Evolutionary conservation across 305 asterid genomes (phyloP).

Genomic region (Fraxinus xanthoxyloides): DNA sequence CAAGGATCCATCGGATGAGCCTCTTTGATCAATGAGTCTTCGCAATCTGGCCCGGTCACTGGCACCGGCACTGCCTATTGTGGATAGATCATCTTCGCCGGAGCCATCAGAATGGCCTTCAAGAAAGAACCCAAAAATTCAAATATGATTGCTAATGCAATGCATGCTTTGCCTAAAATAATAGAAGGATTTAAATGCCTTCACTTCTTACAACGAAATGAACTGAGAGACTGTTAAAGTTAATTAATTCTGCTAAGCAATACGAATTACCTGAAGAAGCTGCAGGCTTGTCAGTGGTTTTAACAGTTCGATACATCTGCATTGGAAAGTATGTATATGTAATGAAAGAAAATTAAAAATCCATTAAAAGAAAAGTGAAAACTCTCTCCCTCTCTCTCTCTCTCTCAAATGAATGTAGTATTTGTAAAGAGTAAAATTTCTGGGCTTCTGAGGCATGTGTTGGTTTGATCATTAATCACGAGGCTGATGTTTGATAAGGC

Average conservation of each 20-base stretch:
- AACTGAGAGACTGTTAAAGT: background rate
- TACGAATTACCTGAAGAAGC: slow-evolving; percentile 74
- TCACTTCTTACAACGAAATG: background rate
- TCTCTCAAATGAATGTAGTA: background rate
- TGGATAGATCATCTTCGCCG: slow-evolving; percentile 74
- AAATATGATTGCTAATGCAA: background rate
- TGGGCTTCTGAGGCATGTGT: slow-evolving; percentile 33
- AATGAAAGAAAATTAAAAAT: background rate
- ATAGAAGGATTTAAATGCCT: background rate
- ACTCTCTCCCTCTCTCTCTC: background rate
- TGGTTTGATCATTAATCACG: slow-evolving; percentile 63
- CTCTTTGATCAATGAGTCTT: slow-evolving; percentile 48
- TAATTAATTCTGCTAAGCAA: slow-evolving; percentile 19
- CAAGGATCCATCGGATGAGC: slow-evolving; percentile 42
- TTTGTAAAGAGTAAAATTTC: slow-evolving; percentile 2
- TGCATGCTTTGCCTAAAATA: slow-evolving; percentile 11
- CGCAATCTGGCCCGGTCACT: slow-evolving; percentile 35
- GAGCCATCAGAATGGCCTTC: slow-evolving; percentile 79
- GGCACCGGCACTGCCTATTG: slow-evolving; percentile 39
- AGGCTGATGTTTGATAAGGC: slow-evolving; percentile 65
- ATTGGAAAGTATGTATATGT: slow-evolving; percentile 24
- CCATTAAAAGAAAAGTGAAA: background rate
- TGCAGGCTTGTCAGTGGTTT: slow-evolving; percentile 87
- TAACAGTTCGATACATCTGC: slow-evolving; percentile 96
- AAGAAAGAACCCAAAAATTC: background rate